Evolutionary conservation across 441 rosid species (phyloP).

Genomic region (Populus hybrid): DNA sequence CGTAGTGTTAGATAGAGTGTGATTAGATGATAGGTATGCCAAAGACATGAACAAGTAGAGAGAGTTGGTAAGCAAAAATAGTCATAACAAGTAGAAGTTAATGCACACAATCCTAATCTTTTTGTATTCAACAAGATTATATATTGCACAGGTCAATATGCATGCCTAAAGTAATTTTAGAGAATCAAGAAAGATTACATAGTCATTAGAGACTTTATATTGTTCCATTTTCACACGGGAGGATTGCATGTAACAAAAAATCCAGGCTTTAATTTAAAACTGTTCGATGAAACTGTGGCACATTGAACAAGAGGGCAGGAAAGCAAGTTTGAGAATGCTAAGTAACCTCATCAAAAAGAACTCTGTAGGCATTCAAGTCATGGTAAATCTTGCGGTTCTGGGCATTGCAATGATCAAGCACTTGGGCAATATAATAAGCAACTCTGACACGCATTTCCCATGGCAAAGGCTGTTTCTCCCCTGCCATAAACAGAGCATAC

Average conservation of each 20-base stretch:
- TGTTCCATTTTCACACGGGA: neutral
- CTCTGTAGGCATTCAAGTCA: constrained; percentile 55
- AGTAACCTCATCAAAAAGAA: constrained; percentile 50
- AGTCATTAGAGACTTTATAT: neutral
- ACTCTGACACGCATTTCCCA: constrained; percentile 63
- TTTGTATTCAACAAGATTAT: neutral
- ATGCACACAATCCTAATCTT: neutral
- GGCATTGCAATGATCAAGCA: constrained; percentile 41
- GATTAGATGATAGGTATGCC: neutral
- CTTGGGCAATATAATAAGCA: constrained; percentile 41
- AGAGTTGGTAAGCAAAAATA: neutral
- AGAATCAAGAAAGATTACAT: neutral
- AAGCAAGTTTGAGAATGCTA: neutral
- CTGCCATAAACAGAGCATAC: constrained; percentile 12
- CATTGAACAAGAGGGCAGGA: neutral
- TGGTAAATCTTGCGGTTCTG: constrained; percentile 44
- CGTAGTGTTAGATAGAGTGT: neutral
- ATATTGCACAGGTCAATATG: neutral
- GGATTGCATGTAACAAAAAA: neutral
- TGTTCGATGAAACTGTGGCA: neutral
- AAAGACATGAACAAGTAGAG: neutral
- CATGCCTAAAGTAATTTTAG: neutral
- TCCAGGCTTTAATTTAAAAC: neutral
- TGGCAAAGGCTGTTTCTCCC: constrained; percentile 54
- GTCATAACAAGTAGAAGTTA: neutral